phyloP scores from a whole-genome alignment of 2,329 filamentous ascomycete genomes.

The Sclerotinia trifoliorum region DNA sequence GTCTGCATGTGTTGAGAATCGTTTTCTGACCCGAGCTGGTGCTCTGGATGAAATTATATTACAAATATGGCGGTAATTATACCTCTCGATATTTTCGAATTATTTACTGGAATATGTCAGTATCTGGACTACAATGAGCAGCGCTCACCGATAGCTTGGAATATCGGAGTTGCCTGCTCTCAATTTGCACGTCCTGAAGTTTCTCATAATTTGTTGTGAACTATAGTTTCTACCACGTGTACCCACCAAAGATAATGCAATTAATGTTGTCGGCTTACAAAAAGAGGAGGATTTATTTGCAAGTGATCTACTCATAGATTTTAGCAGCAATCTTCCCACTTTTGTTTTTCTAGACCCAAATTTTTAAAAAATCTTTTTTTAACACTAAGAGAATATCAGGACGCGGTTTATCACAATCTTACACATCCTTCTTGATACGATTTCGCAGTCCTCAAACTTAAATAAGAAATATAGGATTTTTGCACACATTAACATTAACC shows the following conservation, averaged over 20 bases:
- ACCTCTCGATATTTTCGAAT: neutral
- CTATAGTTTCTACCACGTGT: neutral
- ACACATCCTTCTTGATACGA: too few species aligned
- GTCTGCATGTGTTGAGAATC: neutral
- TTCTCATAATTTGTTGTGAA: neutral
- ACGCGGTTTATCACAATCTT: neutral
- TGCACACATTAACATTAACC: neutral
- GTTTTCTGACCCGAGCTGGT: neutral
- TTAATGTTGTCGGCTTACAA: neutral
- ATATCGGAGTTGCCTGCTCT: neutral
- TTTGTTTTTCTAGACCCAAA: neutral
- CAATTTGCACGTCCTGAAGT: neutral
- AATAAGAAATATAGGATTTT: neutral
- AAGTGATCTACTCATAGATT: neutral
- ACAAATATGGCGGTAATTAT: neutral
- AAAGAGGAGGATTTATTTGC: neutral
- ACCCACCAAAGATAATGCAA: neutral
- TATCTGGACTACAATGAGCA: neutral
- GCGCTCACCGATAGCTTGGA: neutral
- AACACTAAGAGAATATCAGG: neutral
- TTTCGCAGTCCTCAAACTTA: neutral
- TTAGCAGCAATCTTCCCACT: neutral
- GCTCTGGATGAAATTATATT: neutral
- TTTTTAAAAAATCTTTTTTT: neutral
- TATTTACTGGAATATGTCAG: neutral